Base-by-base conservation (phyloP, 1,139 yeast species). In the Trichomonascaceae sp. region DNA sequence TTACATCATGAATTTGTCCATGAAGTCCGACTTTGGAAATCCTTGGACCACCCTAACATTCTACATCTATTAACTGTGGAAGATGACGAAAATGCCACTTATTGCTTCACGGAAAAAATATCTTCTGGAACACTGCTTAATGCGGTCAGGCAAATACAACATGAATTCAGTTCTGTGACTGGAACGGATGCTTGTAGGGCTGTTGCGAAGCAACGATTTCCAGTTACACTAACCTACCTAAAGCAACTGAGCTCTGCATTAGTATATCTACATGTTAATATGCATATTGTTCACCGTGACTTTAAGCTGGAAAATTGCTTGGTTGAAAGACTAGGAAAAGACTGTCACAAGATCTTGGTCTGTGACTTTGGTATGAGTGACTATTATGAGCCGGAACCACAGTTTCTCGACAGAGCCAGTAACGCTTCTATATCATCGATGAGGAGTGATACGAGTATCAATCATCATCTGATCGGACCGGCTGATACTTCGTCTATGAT, bases 341-440 rank as follows among this genome's bases (percentile, higher is more conserved):
- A 74, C 55, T 49, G 51, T 22, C 52, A 52, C 19, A 58, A 61
- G 47, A 60, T 71, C 6, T 51, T 69, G 22, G 66, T 90, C 8
- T 88, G 96, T 71, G 98, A 90, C 70, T 90, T 90, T 72, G 98
- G 98, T 4, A 88, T 90, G 95, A 73, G 79, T 49, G 75, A 73
- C 57, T 70, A 74, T 77, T 53, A 64, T 75, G 69, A 55, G 38
- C 24, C 41, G n/a, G 41, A 22, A 50, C 43, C 27, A 13, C 2
- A 22, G 45, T 17, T 13, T 18, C 3, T 24, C 39, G 45, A 24
- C 12, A 27, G 17, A n/a, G 32, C 43, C 19, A 53, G 49, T 44
- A 49, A 38, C 20, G 30, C 55, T 7, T 43, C 47, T 12, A 19
- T 49, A 10, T 50, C 52, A 18, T 50, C 52, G 1, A 32, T 36